Evolutionary conservation across 148 eudicot species (phyloP), one percentile per base, ranked within the genome.

Genomic region (Heliosperma pusillum): DNA sequence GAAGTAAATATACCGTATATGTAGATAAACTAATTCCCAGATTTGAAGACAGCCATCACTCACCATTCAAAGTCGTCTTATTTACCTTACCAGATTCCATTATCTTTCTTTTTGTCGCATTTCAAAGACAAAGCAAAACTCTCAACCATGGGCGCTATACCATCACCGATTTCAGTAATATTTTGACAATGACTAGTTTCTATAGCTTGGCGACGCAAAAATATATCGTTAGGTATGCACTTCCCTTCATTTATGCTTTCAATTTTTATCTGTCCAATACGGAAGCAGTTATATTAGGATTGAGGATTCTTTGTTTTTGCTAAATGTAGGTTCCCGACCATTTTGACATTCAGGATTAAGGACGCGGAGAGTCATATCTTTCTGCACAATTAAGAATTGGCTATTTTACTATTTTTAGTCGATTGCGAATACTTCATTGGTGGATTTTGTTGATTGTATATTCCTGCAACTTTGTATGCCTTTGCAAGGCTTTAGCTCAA

Each of bases 241-340:
- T 20, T 17, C 0, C 42, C 40, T 17, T 68, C 61, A 25, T 44
- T 22, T 45, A 33, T 12, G 55, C 64, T 22, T 60, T 60, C 64
- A 24, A 7, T 60, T 36, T 36, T 36, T 36, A 36, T 10, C 7
- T 7, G 42, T 7, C n/a, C n/a, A n/a, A n/a, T n/a, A n/a, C n/a
- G n/a, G n/a, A n/a, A n/a, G n/a, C n/a, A n/a, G n/a, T n/a, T n/a
- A n/a, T n/a, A n/a, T 36, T 36, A 36, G 42, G 7, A 36, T 36
- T 10, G 56, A 50, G 16, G 12, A 26, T 52, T 24, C 27, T 25
- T 26, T 53, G 24, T 19, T 61, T 26, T 71, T 71, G 36, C 7
- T 27, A n/a, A 21, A n/a, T 70, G 69, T 7, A 70, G 80, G 62
- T 62, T 77, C 42, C 69, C 61, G 69, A 77, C 80, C 70, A 77